Evolutionary conservation across 148 eudicot species (phyloP).

Genomic region (Rhododendron kiyosumense): DNA sequence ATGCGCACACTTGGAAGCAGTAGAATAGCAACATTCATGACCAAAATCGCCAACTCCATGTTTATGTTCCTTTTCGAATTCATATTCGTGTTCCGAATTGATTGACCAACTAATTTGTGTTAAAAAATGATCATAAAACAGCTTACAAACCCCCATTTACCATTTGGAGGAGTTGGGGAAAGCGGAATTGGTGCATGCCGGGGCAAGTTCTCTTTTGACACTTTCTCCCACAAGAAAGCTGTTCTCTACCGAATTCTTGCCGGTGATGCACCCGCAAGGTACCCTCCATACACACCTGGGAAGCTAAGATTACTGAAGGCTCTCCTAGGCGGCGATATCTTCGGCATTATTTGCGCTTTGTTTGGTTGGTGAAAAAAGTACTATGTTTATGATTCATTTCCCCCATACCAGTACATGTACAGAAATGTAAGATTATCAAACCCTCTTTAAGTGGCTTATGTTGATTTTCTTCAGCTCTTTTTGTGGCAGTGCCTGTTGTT

Average conservation of each 20-base stretch:
- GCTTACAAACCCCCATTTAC: constrained; percentile 52
- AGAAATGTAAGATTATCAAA: not conserved
- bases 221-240: constrained; percentile 77
- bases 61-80: not conserved
- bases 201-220: constrained; percentile 79
- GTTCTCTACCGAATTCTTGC: constrained; percentile 47
- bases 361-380: constrained; percentile 2
- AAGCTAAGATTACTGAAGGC: constrained; percentile 59
- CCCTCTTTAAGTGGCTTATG: not conserved
- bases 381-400: not conserved
- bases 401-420: not conserved
- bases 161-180: constrained; percentile 90
- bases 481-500: not conserved
- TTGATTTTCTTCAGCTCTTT: not conserved
- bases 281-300: constrained; percentile 70
- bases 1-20: not conserved
- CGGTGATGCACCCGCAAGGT: constrained; percentile 62
- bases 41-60: not conserved
- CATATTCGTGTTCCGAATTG: not conserved
- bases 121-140: constrained; percentile 16
- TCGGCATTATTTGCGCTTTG: constrained; percentile 50
- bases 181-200: constrained; percentile 85
- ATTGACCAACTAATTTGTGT: not conserved
- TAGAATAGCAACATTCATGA: not conserved
- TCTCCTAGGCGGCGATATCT: constrained; percentile 39